Evolutionary conservation across 331 rosid genomes (phyloP).

Genomic region (Malus hybrid): DNA sequence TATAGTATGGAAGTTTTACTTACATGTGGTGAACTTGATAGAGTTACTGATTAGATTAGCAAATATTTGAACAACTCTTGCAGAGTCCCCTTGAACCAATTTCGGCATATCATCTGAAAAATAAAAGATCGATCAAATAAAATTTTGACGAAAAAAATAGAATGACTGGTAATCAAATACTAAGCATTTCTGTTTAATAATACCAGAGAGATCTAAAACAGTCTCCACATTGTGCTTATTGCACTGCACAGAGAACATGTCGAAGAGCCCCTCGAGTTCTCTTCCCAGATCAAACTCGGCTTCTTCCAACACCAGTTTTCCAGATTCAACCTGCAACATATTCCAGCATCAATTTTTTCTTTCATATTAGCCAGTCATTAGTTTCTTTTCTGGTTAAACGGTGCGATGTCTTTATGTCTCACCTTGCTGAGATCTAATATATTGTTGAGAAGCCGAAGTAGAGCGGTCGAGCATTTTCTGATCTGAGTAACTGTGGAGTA

Average conservation of each 20-base stretch:
- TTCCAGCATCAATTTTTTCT: background rate
- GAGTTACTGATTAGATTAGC: constrained; percentile 94
- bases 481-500: constrained; percentile 86
- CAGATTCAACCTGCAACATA: constrained; percentile 78
- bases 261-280: constrained; percentile 97
- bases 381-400: background rate
- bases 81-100: constrained; percentile 93
- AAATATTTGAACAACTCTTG: constrained; percentile 95
- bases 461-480: constrained; percentile 91
- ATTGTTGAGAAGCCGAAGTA: constrained; percentile 95
- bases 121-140: constrained; percentile 8
- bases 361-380: background rate
- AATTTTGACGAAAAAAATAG: background rate
- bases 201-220: constrained; percentile 88
- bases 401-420: constrained; percentile 2
- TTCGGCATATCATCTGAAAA: constrained; percentile 83
- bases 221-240: constrained; percentile 94
- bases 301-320: constrained; percentile 88
- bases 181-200: background rate
- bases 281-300: constrained; percentile 94
- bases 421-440: constrained; percentile 97
- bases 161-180: background rate
- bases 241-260: constrained; percentile 98
- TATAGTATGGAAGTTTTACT: constrained; percentile 19
- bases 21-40: constrained; percentile 89